Conservation (phyloP, 164 flowering plant genomes). For the Amborella trichopoda region DNA sequence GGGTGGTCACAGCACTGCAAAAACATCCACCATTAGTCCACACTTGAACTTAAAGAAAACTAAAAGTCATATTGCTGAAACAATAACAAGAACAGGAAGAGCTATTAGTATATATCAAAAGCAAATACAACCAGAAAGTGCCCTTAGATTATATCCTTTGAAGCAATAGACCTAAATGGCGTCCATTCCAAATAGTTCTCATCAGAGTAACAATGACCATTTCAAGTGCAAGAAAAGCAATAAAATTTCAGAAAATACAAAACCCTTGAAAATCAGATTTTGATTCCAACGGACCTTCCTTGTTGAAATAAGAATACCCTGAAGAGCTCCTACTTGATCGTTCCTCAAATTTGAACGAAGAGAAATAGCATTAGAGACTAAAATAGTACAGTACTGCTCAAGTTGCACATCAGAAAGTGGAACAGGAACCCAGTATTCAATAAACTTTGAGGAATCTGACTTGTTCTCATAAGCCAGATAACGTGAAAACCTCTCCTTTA, state of each 20-base stretch:
- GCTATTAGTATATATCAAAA: no score
- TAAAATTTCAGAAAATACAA: no score
- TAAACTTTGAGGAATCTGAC: slow-evolving; percentile 41
- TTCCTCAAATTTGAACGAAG: slow-evolving; percentile 50
- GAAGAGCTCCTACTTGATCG: slow-evolving; percentile 55
- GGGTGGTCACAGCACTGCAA: slow-evolving; percentile 93
- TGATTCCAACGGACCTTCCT: slow-evolving; percentile 85
- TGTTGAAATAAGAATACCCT: slow-evolving; percentile 35
- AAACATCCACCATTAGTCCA: slow-evolving; percentile 3
- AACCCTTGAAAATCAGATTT: no score
- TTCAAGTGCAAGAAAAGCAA: no score
- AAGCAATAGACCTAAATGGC: no score
- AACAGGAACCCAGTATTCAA: slow-evolving; percentile 89
- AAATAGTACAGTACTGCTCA: slow-evolving; percentile 71
- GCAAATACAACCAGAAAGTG: no score
- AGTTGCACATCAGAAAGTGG: slow-evolving; percentile 67
- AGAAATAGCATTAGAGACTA: slow-evolving; percentile 35
- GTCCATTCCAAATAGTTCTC: no score
- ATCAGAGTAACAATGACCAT: no score
- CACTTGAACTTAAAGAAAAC: no score
- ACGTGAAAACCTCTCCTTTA: slow-evolving; percentile 39
- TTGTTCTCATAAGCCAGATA: slow-evolving; percentile 32
- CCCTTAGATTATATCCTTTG: no score
- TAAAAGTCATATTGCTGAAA: no score
- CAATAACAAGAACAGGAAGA: no score